Evolutionary conservation across 805 yeast genomes (phyloP), one percentile per base, ranked within the genome.

Genomic region (Cyberlindnera americana): DNA sequence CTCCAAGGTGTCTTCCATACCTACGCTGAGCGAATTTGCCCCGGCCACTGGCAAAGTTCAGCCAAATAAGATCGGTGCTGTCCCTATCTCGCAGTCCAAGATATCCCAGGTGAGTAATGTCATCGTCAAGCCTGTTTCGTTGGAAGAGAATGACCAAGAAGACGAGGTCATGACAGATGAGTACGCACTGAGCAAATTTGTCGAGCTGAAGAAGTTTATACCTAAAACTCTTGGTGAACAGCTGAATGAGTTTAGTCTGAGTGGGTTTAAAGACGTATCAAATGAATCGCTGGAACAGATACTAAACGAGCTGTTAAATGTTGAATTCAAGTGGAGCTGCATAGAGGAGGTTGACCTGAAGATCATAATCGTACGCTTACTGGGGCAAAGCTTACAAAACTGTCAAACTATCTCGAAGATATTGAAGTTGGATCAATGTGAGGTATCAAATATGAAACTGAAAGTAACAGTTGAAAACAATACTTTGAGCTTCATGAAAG

Each of bases 241-340:
- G 28, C 54, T 60, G 30, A 60, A 67, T 25, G 73, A 72, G 40
- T 38, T 68, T 6, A 48, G 61, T 5, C 44, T 70, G 11, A 51
- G 56, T 18, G 62, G 62, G 28, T 60, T 72, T 37, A 67, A 66
- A 6, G 58, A 56, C 12, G 43, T 69, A 5, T 49, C 54, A 23
- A 50, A 51, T 29, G 40, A 43, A 2, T 50, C 59, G 1, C 50
- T 68, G 17, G 75, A 69, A 41, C 62, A 57, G 35, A 41, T 69
- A 0, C 47, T 72, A 19, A 43, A 46, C 17, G 41, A 41, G 5
- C 36, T 65, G 2, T 23, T 43, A 5, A 38, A 38, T n/a, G 25
- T 13, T 19, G 34, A 37, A 3, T 69, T 55, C 46, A 36, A 33
- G 15, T 72, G 75, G 72, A 56, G 66, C 18, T 48, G 52, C 26